phyloP scores from a whole-genome alignment of 2,329 filamentous ascomycete species.

The Sclerotinia minor region DNA sequence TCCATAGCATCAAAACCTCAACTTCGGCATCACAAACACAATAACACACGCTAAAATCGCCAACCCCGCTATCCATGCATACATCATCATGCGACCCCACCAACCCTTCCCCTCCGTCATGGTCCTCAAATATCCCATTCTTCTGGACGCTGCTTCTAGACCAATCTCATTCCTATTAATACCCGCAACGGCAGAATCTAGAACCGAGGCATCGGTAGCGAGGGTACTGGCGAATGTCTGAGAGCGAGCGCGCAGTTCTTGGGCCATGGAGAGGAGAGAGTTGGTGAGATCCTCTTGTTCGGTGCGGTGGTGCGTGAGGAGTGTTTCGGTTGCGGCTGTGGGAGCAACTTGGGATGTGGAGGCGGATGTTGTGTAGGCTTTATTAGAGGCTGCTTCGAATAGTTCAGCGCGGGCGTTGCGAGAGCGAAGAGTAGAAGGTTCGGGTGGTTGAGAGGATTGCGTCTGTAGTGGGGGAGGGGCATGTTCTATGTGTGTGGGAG shows the following conservation, averaged over 20 bases:
- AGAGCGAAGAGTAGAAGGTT: conserved; percentile 34
- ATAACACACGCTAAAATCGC: conserved; percentile 77
- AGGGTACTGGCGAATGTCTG: conserved; percentile 70
- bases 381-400: background rate
- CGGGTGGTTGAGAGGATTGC: conserved; percentile 15
- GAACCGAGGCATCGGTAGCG: conserved; percentile 68
- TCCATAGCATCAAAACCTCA: conserved; percentile 64
- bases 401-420: conserved; percentile 28
- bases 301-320: conserved; percentile 72
- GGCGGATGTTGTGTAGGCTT: conserved; percentile 38
- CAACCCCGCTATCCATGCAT: conserved; percentile 78
- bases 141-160: conserved; percentile 72
- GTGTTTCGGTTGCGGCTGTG: conserved; percentile 63
- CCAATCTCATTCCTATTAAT: conserved; percentile 74
- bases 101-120: conserved; percentile 89
- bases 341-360: conserved; percentile 42
- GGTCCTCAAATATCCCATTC: conserved; percentile 73
- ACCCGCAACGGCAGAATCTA: conserved; percentile 69
- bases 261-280: conserved; percentile 78
- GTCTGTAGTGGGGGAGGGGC: conserved; percentile 17
- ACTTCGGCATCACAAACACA: conserved; percentile 84
- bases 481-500: conserved; percentile 9
- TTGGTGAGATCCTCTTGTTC: conserved; percentile 83
- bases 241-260: conserved; percentile 73
- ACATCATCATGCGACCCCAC: conserved; percentile 77